Percentiles rank a stretch among this genome's conserved stretches.
Conservation (phyloP, 164 flowering plant genomes). For the Liriodendron chinense region DNA sequence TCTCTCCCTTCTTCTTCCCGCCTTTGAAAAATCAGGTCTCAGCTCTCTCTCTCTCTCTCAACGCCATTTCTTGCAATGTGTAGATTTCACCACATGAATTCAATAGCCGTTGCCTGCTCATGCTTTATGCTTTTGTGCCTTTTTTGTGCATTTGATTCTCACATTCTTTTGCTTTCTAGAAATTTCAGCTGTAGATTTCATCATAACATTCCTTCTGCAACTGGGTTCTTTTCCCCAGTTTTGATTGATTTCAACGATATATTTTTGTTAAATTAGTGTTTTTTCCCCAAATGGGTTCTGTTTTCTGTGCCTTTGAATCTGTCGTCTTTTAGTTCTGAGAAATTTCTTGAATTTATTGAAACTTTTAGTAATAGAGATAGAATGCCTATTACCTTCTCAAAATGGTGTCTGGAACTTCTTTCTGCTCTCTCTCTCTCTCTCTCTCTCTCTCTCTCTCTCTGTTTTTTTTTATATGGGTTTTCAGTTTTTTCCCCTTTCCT, state of each 20-base stretch:
- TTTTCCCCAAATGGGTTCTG: no score
- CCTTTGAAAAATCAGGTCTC: background rate
- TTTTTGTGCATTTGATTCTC: background rate
- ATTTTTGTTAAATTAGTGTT: background rate
- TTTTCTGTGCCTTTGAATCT: no score
- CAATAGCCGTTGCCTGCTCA: background rate
- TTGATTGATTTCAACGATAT: background rate
- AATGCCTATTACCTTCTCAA: no score
- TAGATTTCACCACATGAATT: background rate
- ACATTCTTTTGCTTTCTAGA: background rate
- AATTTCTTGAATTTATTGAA: no score
- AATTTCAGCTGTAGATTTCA: background rate
- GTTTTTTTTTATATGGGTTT: no score
- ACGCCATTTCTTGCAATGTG: background rate
- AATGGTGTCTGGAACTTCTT: no score
- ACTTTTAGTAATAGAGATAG: no score
- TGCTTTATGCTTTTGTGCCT: background rate
- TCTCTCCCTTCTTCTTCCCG: constrained; percentile 12
- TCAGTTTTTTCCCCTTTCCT: no score
- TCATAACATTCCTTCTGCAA: background rate
- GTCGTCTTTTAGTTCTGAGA: no score
- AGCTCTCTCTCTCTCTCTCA: background rate
- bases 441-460: no score
- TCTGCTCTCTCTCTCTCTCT: no score
- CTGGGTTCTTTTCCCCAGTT: background rate